Evolutionary conservation across 2,329 filamentous ascomycete genomes (phyloP), one percentile per base, ranked within the genome.

Genomic region (Sporothrix humicola): DNA sequence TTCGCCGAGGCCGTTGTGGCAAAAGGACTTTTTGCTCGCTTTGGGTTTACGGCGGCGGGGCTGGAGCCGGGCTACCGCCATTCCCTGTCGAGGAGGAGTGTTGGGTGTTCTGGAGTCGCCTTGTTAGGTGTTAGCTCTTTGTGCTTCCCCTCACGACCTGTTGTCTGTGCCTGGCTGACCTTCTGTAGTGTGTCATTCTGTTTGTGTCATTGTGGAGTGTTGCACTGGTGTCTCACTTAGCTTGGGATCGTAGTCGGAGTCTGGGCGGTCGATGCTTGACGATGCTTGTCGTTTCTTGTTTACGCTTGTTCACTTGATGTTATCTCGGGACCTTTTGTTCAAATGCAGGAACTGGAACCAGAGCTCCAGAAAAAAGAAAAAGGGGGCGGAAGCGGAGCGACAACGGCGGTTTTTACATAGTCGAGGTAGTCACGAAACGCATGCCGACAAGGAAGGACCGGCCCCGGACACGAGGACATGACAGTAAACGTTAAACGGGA

Each of bases 11-110:
- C 50, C 54, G 63, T 37, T 13, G 42, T 42, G 42, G 23, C 50
- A 20, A 54, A 7, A n/a, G 74, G 74, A 75, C 74, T 75, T 75
- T 75, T 73, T 75, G 50, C 37, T 69, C 74, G 52, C 66, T 73
- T 72, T 72, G 42, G 73, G 75, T 74, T 72, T 74, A 72, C 63
- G 69, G 54, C 69, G 26, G 73, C 63, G 69, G 73, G 73, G 58
- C 69, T 20, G 44, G 52, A 46, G 46, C 7, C 50, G 13, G 31
- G 31, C 31, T 37, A 5, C 31, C 31, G 5, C 31, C 31, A 37
- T 37, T 37, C 31, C 31, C 31, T 37, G 31, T 37, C 31, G 7
- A 37, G 31, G 31, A 37, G 31, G 31, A 37, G 31, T 37, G 31
- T 37, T 37, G 31, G 31, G 31, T 37, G 31, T 37, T 37, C 31